Evolutionary conservation across 2,329 filamentous ascomycete genomes (phyloP).

Genomic region (Paecilomyces formosus): DNA sequence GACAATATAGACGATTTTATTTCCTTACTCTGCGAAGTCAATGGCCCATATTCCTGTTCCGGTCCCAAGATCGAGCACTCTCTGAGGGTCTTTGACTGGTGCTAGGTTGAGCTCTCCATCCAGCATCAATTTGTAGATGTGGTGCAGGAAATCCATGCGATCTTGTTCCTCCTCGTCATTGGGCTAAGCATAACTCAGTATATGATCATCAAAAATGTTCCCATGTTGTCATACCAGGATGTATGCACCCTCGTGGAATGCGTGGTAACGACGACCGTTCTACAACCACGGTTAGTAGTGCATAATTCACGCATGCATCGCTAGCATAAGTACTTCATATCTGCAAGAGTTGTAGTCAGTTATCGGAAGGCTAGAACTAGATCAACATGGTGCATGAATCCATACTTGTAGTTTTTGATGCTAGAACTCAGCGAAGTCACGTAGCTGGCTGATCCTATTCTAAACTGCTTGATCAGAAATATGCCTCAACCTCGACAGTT

Average conservation of each 20-base stretch:
- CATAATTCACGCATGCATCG: background rate
- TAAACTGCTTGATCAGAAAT: background rate
- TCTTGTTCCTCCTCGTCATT: conserved; percentile 10
- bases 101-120: conserved; percentile 6
- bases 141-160: conserved; percentile 9
- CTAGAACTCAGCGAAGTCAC: background rate
- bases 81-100: conserved; percentile 5
- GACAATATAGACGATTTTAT: background rate
- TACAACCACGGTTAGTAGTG: background rate
- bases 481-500: background rate
- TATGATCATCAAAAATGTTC: background rate
- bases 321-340: background rate
- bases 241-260: conserved; percentile 1
- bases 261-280: background rate
- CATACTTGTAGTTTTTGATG: conserved; percentile 1
- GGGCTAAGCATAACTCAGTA: conserved; percentile 1
- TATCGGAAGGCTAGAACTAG: background rate
- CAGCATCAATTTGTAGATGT: conserved; percentile 9
- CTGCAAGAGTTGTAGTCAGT: background rate
- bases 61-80: conserved; percentile 11
- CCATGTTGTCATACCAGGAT: background rate
- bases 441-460: background rate
- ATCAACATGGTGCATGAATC: background rate
- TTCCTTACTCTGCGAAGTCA: conserved; percentile 46
- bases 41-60: conserved; percentile 28